phyloP scores from a whole-genome alignment of 2,329 filamentous ascomycete genomes.

The Fusarium torulosum region DNA sequence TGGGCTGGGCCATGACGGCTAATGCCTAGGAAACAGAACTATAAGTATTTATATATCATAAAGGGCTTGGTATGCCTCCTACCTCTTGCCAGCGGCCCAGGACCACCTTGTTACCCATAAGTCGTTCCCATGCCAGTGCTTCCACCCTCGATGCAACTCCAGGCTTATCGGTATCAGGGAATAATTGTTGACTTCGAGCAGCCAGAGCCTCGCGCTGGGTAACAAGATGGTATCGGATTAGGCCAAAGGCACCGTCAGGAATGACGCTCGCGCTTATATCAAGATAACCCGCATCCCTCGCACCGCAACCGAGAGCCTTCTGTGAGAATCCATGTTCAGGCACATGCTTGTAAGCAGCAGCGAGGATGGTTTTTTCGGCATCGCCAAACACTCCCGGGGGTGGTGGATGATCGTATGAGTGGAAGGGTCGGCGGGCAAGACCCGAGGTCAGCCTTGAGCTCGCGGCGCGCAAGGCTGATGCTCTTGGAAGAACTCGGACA shows the following conservation, averaged over 20 bases:
- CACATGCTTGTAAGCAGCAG: slow-evolving; percentile 82
- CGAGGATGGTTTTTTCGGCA: slow-evolving; percentile 81
- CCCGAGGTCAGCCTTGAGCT: slow-evolving; percentile 31
- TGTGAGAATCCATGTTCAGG: slow-evolving; percentile 85
- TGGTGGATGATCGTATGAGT: slow-evolving; percentile 77
- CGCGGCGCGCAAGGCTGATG: slow-evolving; percentile 29
- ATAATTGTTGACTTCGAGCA: slow-evolving; percentile 53
- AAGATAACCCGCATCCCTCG: slow-evolving; percentile 85
- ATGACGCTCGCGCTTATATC: slow-evolving; percentile 89
- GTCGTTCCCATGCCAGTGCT: slow-evolving; percentile 78
- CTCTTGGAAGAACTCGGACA: slow-evolving; percentile 31
- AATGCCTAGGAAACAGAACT: slow-evolving; percentile 71
- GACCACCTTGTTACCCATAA: slow-evolving; percentile 79
- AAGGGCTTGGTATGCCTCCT: slow-evolving; percentile 47
- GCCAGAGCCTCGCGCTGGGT: slow-evolving; percentile 73
- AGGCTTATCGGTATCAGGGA: slow-evolving; percentile 55
- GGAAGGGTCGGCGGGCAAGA: slow-evolving; percentile 63
- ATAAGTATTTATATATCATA: slow-evolving; percentile 26
- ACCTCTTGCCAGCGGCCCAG: slow-evolving; percentile 90
- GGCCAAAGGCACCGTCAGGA: slow-evolving; percentile 81
- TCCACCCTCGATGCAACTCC: slow-evolving; percentile 75
- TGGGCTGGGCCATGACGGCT: slow-evolving; percentile 88
- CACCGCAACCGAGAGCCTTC: slow-evolving; percentile 79
- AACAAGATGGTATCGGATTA: slow-evolving; percentile 83
- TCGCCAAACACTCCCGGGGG: slow-evolving; percentile 71